Base-by-base conservation (phyloP, 495 filamentous ascomycete genomes). In the Delitschia confertaspora region DNA sequence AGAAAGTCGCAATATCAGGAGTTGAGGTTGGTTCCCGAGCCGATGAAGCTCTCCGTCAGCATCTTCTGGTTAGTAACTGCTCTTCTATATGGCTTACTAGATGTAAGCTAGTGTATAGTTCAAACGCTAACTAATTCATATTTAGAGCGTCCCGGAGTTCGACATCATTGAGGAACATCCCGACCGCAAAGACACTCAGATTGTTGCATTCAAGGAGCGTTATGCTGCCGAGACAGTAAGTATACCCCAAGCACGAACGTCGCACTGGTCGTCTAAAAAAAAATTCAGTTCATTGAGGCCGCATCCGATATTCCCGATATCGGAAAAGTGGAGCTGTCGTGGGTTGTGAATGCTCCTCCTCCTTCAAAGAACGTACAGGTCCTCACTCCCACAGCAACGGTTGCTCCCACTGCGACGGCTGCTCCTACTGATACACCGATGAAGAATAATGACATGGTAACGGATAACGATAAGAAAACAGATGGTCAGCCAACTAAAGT, bases 181-280 rank as follows among this genome's bases (percentile, higher is more conserved):
- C 0, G 61, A 73, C 2, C 65, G 71, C 18, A 50, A 70, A 3
- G 66, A 78, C 50, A 71, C 72, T 18, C 58, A 82, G 60, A 48
- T 83, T 60, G 74, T 96, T 41, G 74, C 74, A 2, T 98, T 96
- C 61, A 88, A 84, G 51, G 86, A 98, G 54, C 81, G 91, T 30
- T 88, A 81, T 54, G 81, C 82, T 5, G 91, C 88, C 10, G 89
- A 95, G 83, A 83, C 38, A 48, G 65, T 55, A 52, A 43, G 32
- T 32, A 27, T 29, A n/a, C n/a, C n/a, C n/a, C n/a, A n/a, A n/a
- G n/a, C n/a, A n/a, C n/a, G n/a, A 1, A n/a, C 6, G 3, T 16
- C 8, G 18, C 3, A 4, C 22, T 20, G 16, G 19, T 31, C 29
- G 29, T 21, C 40, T 16, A 38, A 30, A 32, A 23, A 18, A 43